Conservation (phyloP, 495 filamentous ascomycete genomes). For the Hamigera avellanea region DNA sequence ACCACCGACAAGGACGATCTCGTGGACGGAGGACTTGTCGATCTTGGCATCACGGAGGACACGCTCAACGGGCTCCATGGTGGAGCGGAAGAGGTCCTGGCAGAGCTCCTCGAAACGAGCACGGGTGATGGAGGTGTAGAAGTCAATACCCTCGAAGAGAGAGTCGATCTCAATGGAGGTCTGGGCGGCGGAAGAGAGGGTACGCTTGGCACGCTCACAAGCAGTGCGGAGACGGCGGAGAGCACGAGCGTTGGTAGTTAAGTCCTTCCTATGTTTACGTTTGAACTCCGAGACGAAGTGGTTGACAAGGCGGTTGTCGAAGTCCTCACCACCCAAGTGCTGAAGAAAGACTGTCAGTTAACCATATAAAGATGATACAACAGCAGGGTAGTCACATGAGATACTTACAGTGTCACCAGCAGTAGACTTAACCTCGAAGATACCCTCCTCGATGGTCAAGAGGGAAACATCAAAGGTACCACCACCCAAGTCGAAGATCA, state of each 20-base stretch:
- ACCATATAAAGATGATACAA: too few relatives aligned
- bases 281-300: constrained; percentile 95
- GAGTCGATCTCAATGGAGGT: constrained; percentile 99
- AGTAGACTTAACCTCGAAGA: constrained; percentile 98
- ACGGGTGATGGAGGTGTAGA: constrained; percentile 98
- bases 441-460: constrained; percentile 96
- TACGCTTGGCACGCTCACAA: constrained; percentile 99
- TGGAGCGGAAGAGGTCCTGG: constrained; percentile 91
- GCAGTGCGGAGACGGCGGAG: constrained; percentile 95
- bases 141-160: constrained; percentile 94
- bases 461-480: constrained; percentile 99
- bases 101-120: constrained; percentile 98
- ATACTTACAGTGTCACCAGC: constrained; percentile 98
- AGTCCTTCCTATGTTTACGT: constrained; percentile 71
- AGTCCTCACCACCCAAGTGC: constrained; percentile 99
- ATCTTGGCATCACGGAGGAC: constrained; percentile 93
- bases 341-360: too few relatives aligned
- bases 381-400: too few relatives aligned
- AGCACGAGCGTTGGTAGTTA: constrained; percentile 85
- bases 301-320: constrained; percentile 94
- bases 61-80: constrained; percentile 96
- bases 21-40: constrained; percentile 89
- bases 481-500: constrained; percentile 99
- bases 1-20: constrained; percentile 97
- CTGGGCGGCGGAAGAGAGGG: constrained; percentile 90